A percentile compares a stretch with the other conserved stretches of the same genome.
These are phyloP conservation scores for Eucalyptus paniculata DNA, from an alignment of 345 rosid species.

Conservation along the genomic window DNA sequence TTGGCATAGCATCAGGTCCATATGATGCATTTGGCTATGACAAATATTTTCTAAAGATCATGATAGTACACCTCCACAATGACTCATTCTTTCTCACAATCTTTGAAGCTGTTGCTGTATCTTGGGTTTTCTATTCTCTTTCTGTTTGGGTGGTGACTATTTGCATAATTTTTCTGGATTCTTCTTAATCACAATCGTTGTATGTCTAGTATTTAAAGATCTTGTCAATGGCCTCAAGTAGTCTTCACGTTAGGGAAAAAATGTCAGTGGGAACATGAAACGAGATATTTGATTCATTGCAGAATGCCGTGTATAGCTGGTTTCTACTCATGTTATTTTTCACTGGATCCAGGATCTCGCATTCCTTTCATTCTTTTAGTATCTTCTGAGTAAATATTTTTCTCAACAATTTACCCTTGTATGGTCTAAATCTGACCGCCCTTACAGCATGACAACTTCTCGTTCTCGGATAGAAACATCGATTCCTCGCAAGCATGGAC, in stretches of 20 bases:
- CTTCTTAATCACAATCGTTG: not conserved
- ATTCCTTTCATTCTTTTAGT: not conserved
- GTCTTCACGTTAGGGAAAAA: not conserved
- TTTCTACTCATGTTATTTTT: not conserved
- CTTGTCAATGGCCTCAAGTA: not conserved
- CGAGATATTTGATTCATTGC: not conserved
- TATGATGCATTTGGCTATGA: not conserved
- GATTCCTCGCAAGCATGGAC: conserved; percentile 98
- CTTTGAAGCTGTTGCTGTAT: not conserved
- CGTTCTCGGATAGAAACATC: conserved; percentile 82
- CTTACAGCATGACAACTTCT: conserved; percentile 66
- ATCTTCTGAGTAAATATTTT: not conserved
- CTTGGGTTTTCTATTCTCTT: not conserved
- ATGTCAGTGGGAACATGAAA: not conserved
- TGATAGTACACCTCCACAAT: not conserved
- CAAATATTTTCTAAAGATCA: not conserved
- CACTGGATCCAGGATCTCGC: not conserved
- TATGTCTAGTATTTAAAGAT: not conserved
- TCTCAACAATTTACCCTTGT: not conserved
- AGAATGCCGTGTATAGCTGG: not conserved
- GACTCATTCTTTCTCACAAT: not conserved
- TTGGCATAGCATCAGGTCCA: not conserved
- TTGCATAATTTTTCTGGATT: not conserved
- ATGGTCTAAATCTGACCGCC: not conserved
- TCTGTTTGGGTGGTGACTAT: not conserved